Evolutionary conservation across 768 basidiomycete species (phyloP), one percentile per base, ranked within the genome.

Genomic region (Collybiopsis confluens): DNA sequence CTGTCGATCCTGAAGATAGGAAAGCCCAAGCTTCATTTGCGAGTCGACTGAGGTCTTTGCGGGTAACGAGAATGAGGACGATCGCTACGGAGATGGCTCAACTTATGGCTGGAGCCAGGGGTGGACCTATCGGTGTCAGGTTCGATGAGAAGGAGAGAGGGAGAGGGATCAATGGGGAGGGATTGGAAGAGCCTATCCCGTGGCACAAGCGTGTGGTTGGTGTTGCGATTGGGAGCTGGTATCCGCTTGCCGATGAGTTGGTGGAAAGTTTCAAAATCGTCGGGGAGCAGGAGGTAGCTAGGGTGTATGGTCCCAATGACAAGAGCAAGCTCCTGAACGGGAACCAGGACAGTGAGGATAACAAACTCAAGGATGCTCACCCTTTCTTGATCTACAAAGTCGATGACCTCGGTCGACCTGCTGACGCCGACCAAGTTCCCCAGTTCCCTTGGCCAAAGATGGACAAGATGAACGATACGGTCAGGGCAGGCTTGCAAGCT

Each of bases 81-180:
- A 55, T 76, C 26, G 55, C 62, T 10, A 11, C 64, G 13, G 58
- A 69, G 30, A 55, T 74, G 41, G 65, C 65, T 6, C 54, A 60
- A 43, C 54, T 62, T 11, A 62, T 76, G 5, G 59, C 59, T n/a
- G 75, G 75, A 3, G 48, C 63, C 33, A 61, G 65, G 16, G 75
- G 74, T 28, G 75, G 75, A 0, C 54, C 72, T 37, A 47, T 72
- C 20, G 72, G 74, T 7, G 54, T 75, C 16, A 65, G 75, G 6
- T 68, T 73, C 56, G 53, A 40, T 11, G 30, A 63, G 11, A 56
- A 62, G 11, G 59, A 66, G 43, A 51, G 60, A 6, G 73, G 75
- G 0, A 62, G 73, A 10, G 70, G 68, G 0, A 60, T 73, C 48
- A 60, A 64, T 35, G 74, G 74, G 35, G 74, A 76, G 57, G 65